Base-by-base conservation (phyloP, 2,329 filamentous ascomycete species). In the Fusarium aywerte region DNA sequence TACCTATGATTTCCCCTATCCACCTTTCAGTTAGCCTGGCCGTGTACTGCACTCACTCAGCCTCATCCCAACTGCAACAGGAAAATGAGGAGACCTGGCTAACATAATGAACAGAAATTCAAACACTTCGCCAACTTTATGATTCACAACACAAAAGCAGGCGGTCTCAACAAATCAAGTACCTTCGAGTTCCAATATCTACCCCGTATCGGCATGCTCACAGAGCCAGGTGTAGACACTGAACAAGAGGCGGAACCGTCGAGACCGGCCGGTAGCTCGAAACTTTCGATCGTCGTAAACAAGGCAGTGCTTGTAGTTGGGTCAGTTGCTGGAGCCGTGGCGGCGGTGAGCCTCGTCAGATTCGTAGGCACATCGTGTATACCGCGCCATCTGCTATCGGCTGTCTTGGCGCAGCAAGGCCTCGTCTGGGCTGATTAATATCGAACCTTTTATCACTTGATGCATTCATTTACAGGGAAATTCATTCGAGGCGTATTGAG, bases 151-250 rank as follows among this genome's bases (percentile, higher is more conserved):
- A 82, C 89, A 57, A 85, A 87, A 56, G 61, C 75, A 53, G 86
- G 82, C 55, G 90, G 89, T 0, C 80, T 94, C 9, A 87, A 89
- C 1, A 80, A 84, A 44, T 84, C 89, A 70, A 87, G 85, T 2
- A 81, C 79, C 10, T 93, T 93, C 72, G 86, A 90, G 20, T 90
- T 93, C 77, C 90, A 92, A 73, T 91, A 90, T 72, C 80, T 90
- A 11, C 90, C 90, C 0, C 74, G 75, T 25, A 72, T 80, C 18
- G 77, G 76, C 21, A 77, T 73, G 64, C 74, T 76, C 43, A 80
- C 78, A 15, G 67, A 73, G 52, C 61, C 73, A 27, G 74, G 82
- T 76, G 16, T 49, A 32, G 38, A 31, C 12, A 38, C 39, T 32
- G 60, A 47, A 42, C 36, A 40, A 11, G 50, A 44, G 39, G 42